These are phyloP conservation scores for Colletotrichum cuscutae DNA, from an alignment of 2,329 filamentous ascomycete genomes.

Conservation along the genomic window DNA sequence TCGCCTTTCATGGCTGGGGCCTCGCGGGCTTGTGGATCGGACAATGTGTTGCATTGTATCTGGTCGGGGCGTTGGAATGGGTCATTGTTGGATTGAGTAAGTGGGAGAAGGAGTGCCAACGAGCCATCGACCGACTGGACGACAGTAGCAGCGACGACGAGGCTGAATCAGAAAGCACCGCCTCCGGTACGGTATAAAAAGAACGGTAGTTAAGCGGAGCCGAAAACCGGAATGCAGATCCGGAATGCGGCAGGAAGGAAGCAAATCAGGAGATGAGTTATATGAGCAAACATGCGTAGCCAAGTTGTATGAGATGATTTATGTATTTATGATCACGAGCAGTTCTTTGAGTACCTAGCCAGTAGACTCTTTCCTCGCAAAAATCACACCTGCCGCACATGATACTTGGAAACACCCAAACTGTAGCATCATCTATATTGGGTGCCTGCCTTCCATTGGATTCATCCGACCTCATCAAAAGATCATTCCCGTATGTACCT, in stretches of 20 bases:
- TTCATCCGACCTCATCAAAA: too few species aligned
- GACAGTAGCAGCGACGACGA: conserved; percentile 39
- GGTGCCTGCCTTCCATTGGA: not conserved
- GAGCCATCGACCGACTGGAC: conserved; percentile 78
- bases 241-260: not conserved
- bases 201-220: not conserved
- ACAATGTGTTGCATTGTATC: conserved; percentile 82
- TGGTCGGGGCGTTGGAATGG: conserved; percentile 85
- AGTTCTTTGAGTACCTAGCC: not conserved
- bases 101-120: conserved; percentile 79
- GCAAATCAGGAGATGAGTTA: not conserved
- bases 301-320: not conserved
- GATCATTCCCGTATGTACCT: not conserved
- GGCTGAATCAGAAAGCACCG: not conserved
- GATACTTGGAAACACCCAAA: not conserved
- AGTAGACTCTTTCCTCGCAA: not conserved
- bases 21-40: conserved; percentile 84
- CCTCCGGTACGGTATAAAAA: not conserved
- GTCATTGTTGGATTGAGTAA: conserved; percentile 79
- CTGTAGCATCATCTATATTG: not conserved
- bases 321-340: not conserved
- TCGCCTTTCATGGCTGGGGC: conserved; percentile 89
- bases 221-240: not conserved
- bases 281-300: not conserved
- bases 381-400: not conserved